phyloP scores from a whole-genome alignment of 208 protist genomes.

The Leishmania amazonensis region DNA sequence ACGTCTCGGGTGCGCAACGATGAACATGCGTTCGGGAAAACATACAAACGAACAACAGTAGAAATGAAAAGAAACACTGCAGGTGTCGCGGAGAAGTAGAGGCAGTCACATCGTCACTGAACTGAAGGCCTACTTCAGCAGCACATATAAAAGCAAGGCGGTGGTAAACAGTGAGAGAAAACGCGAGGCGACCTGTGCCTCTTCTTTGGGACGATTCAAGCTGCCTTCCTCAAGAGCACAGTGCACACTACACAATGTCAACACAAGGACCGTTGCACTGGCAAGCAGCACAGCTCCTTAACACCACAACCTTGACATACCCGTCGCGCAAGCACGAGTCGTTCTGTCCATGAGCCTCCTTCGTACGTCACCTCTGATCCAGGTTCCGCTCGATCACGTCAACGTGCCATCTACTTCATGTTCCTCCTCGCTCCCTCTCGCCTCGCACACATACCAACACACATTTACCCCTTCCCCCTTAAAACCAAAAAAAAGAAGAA shows the following conservation, averaged over 20 bases:
- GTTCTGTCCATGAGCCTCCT: not conserved
- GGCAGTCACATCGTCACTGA: not conserved
- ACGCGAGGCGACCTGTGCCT: not conserved
- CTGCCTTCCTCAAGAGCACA: not conserved
- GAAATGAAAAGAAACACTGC: no score
- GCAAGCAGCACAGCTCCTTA: not conserved
- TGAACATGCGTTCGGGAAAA: not conserved
- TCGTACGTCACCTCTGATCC: not conserved
- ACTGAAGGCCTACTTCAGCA: not conserved
- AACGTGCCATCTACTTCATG: not conserved
- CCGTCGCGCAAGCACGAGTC: not conserved
- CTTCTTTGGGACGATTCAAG: not conserved
- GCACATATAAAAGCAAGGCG: not conserved
- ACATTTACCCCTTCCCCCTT: not conserved
- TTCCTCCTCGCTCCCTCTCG: not conserved
- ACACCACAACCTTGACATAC: not conserved
- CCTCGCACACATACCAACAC: not conserved
- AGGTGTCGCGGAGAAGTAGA: not conserved
- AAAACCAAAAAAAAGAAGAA: not conserved
- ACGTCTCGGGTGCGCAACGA: not conserved
- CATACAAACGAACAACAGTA: not conserved
- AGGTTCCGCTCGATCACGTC: not conserved
- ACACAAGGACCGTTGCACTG: not conserved
- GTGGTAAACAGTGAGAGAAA: not conserved
- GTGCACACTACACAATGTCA: not conserved